Evolutionary conservation across 1,139 yeast species (phyloP), one percentile per base, ranked within the genome.

Genomic region (Sugiyamaella grinbergsii): DNA sequence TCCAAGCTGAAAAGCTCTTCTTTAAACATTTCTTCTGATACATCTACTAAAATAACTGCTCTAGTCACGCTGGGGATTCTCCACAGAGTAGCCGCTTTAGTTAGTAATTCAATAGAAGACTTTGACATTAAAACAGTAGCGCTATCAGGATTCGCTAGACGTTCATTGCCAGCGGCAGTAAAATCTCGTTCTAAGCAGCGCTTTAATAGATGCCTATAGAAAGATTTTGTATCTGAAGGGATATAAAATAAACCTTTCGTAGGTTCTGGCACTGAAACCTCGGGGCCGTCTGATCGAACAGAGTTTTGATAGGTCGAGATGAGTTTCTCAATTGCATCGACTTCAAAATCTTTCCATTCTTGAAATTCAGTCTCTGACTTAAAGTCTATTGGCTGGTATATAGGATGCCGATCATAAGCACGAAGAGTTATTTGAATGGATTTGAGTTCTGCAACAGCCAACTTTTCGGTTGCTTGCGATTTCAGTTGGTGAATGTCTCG

Each of bases 1-100:
- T 84, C 91, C 71, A 87, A 71, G 71, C 83, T 89, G 78, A 86
- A 85, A 71, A 79, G 76, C 67, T 88, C 90, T 70, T 84, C 87
- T 67, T 82, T 77, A 41, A 60, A 66, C 51, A 63, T 56, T 11
- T 61, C 65, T 28, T 58, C 61, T 1, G 64, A 62, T 3, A 67
- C 85, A 3, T 82, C 76, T 48, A 77, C 78, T 3, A 82, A 58
- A 2, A 82, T 62, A 0, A 78, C 74, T 0, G 82, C 79, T 51
- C 78, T 69, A 0, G 90, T 74, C 0, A 81, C 71, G 6, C 66
- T 65, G 52, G 78, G 79, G 4, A 85, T 66, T 54, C 86, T 70
- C 95, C 95, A 86, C 43, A 80, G 71, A 43, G 71, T 74, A 4
- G 82, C 72, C 52, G 81, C 78, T 16, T 73, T 68, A 7, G 65